phyloP scores from a whole-genome alignment of 805 yeast species.

The Starmerella sirachaensis region DNA sequence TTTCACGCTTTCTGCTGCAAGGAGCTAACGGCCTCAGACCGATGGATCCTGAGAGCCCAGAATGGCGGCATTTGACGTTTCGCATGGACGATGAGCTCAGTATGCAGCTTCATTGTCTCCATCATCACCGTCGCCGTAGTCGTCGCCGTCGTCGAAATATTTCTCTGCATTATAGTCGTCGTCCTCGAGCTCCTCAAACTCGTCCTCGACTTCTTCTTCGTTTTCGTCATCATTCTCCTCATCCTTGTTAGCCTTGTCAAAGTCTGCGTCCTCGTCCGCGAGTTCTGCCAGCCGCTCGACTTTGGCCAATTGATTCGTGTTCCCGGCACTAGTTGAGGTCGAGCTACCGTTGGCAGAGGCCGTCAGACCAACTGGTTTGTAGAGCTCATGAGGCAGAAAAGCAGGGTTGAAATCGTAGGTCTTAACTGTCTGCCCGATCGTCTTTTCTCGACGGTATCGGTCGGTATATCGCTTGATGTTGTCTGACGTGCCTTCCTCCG shows the following conservation, averaged over 20 bases:
- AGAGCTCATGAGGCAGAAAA: conserved; percentile 69
- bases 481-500: conserved; percentile 32
- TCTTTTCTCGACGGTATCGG: conserved; percentile 56
- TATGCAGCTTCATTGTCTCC: conserved; percentile 59
- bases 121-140: conserved; percentile 44
- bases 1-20: too few relatives aligned
- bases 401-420: conserved; percentile 65
- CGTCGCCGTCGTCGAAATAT: conserved; percentile 60
- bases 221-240: conserved; percentile 34
- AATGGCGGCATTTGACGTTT: too few relatives aligned
- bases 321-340: too few relatives aligned
- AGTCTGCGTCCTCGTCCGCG: conserved; percentile 29
- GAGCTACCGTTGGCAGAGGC: neutral
- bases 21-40: too few relatives aligned
- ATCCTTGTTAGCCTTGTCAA: conserved; percentile 28
- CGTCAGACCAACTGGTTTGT: conserved; percentile 51
- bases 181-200: conserved; percentile 60
- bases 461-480: conserved; percentile 78
- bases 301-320: neutral
- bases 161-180: conserved; percentile 72
- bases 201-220: conserved; percentile 46
- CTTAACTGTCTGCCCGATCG: conserved; percentile 57
- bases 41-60: too few relatives aligned
- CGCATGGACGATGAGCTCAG: too few relatives aligned
- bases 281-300: neutral